Evolutionary conservation across 2,329 filamentous ascomycete species (phyloP).

Genomic region (Aspergillus brunneoviolaceus): DNA sequence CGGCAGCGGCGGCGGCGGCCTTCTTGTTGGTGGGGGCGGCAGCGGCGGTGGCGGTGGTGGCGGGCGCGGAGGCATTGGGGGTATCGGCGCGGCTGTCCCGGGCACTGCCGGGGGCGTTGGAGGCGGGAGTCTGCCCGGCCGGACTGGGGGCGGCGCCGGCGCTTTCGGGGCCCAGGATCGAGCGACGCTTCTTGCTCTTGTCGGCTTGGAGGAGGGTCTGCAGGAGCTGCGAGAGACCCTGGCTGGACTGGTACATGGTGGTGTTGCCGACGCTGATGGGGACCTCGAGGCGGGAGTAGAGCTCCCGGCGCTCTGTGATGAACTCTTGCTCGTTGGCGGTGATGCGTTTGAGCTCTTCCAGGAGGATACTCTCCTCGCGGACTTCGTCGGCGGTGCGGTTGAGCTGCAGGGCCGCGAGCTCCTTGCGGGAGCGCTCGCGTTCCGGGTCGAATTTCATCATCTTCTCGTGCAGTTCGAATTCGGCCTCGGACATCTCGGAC

Average conservation of each 20-base stretch:
- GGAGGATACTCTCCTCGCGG: constrained; percentile 83
- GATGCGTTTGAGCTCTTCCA: constrained; percentile 90
- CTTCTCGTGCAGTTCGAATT: constrained; percentile 78
- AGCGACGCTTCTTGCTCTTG: constrained; percentile 84
- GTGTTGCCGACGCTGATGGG: constrained; percentile 70
- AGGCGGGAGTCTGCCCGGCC: constrained; percentile 54
- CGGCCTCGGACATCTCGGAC: constrained; percentile 81
- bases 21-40: constrained; percentile 33
- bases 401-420: constrained; percentile 77
- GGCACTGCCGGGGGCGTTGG: constrained; percentile 36
- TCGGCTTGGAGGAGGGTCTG: constrained; percentile 80
- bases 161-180: constrained; percentile 62
- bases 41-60: constrained; percentile 6
- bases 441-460: constrained; percentile 83
- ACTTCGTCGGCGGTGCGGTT: constrained; percentile 82
- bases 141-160: constrained; percentile 42
- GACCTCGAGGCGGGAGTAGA: constrained; percentile 83
- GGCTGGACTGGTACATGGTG: constrained; percentile 74
- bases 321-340: constrained; percentile 81
- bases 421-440: constrained; percentile 77
- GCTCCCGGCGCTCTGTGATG: constrained; percentile 81
- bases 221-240: constrained; percentile 75
- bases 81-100: constrained; percentile 41
- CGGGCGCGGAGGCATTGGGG: constrained; percentile 26
- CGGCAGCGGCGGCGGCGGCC: constrained; percentile 36